Conservation (phyloP, 2,329 filamentous ascomycete genomes). For the Davidsoniella eucalypti region DNA sequence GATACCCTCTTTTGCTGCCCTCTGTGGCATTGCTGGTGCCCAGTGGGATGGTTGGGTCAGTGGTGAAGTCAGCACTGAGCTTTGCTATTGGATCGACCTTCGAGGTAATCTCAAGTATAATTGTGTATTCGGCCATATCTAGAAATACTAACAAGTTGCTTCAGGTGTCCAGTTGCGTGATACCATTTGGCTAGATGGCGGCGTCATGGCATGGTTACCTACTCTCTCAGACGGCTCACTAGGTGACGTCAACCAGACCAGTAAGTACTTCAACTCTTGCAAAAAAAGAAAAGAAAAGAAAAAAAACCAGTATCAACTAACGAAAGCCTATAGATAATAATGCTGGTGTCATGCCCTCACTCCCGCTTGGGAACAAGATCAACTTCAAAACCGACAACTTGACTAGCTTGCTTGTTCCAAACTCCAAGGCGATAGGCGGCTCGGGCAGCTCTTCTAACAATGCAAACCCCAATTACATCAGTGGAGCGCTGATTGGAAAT, state of each 20-base stretch:
- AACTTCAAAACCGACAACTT: conserved; percentile 13
- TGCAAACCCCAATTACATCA: conserved; percentile 37
- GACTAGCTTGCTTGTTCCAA: conserved; percentile 36
- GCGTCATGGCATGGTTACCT: conserved; percentile 35
- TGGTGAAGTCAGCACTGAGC: conserved; percentile 37
- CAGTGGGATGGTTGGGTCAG: conserved; percentile 32
- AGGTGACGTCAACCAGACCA: conserved; percentile 19
- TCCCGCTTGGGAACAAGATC: conserved; percentile 38
- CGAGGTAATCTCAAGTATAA: conserved; percentile 21
- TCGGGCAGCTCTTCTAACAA: conserved; percentile 34
- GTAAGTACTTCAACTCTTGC: conserved; percentile 21
- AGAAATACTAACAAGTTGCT: conserved; percentile 9
- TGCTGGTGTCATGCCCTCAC: conserved; percentile 34
- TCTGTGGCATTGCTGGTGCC: conserved; percentile 20
- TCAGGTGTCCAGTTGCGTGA: conserved; percentile 42
- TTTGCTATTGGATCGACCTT: conserved; percentile 40
- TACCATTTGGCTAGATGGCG: conserved; percentile 50
- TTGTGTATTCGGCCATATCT: conserved; percentile 12
- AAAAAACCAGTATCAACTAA: conserved; percentile 10
- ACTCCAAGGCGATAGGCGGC: conserved; percentile 31
- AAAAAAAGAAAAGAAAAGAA: too few species aligned
- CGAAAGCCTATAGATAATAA: conserved; percentile 28
- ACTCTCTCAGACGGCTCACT: conserved; percentile 29
- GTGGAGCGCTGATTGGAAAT: conserved; percentile 50
- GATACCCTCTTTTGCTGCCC: conserved; percentile 14